phyloP scores from a whole-genome alignment of 2,329 filamentous ascomycete species.

The Colletotrichum theobromicola region DNA sequence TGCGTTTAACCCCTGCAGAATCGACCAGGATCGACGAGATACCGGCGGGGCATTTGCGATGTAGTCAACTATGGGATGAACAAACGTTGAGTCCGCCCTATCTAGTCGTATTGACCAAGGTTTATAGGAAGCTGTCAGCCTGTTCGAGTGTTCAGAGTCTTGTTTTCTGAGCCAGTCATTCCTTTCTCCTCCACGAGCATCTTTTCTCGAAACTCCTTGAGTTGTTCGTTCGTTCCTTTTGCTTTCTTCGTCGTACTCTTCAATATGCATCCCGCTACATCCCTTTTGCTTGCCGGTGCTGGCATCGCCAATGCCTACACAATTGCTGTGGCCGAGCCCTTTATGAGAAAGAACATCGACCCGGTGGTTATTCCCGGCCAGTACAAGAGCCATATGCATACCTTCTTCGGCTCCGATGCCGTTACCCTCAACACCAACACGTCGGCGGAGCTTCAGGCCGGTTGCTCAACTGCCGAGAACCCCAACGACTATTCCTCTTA shows the following conservation, averaged over 20 bases:
- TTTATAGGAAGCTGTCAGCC: neutral
- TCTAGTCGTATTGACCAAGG: neutral
- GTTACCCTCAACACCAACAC: constrained; percentile 33
- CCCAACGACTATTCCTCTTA: constrained; percentile 52
- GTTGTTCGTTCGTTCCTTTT: neutral
- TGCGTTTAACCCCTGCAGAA: neutral
- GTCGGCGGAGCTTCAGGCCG: constrained; percentile 37
- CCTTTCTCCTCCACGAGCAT: neutral
- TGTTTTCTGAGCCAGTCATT: neutral
- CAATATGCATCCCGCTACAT: constrained; percentile 1
- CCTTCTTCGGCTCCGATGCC: constrained; percentile 40
- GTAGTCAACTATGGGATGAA: neutral
- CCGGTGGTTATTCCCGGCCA: constrained; percentile 34
- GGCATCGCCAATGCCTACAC: constrained; percentile 27
- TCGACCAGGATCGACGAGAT: neutral
- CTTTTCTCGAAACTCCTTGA: neutral
- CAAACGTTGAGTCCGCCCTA: neutral
- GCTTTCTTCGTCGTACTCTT: neutral
- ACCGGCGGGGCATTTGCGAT: neutral
- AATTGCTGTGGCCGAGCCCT: constrained; percentile 24
- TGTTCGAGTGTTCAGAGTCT: neutral
- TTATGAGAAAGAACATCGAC: constrained; percentile 38
- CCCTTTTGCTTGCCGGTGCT: constrained; percentile 15
- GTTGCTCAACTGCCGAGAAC: constrained; percentile 50
- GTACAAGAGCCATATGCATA: constrained; percentile 37